These are phyloP conservation scores for Coniella lustricola DNA, from an alignment of 2,329 filamentous ascomycete genomes.

Conservation along the genomic window DNA sequence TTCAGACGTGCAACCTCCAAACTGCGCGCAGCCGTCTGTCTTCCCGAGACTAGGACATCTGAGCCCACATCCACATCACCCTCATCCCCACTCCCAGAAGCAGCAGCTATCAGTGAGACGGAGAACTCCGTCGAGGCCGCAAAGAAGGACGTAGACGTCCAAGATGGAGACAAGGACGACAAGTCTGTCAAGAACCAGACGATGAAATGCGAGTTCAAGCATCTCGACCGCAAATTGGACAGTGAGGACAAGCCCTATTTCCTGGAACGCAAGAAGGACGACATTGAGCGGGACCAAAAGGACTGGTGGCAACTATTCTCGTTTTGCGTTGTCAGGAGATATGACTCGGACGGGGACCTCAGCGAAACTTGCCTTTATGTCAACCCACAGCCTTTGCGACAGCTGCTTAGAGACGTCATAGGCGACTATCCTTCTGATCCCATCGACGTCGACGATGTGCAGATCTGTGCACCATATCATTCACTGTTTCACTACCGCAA, in stretches of 20 bases:
- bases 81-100: too few relatives aligned
- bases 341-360: slow-evolving; percentile 14
- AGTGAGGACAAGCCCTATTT: slow-evolving; percentile 23
- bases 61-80: not conserved
- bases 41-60: not conserved
- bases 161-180: slow-evolving; percentile 5
- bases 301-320: slow-evolving; percentile 26
- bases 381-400: slow-evolving; percentile 13
- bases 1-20: slow-evolving; percentile 9
- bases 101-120: not conserved
- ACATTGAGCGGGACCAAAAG: slow-evolving; percentile 21
- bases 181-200: slow-evolving; percentile 19
- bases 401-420: slow-evolving; percentile 21
- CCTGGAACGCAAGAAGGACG: slow-evolving; percentile 24
- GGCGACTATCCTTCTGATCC: slow-evolving; percentile 22
- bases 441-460: slow-evolving; percentile 19
- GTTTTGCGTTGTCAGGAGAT: slow-evolving; percentile 20
- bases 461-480: slow-evolving; percentile 20
- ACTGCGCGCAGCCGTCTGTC: slow-evolving; percentile 3
- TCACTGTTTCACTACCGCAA: slow-evolving; percentile 23
- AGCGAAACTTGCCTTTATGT: slow-evolving; percentile 11
- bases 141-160: not conserved
- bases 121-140: not conserved
- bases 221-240: slow-evolving; percentile 27
- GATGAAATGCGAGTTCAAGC: slow-evolving; percentile 25